Percentiles rank a stretch among this genome's conserved stretches.
Conservation (phyloP, 352 stramenopile genomes). For the Globisporangium middletonii region DNA sequence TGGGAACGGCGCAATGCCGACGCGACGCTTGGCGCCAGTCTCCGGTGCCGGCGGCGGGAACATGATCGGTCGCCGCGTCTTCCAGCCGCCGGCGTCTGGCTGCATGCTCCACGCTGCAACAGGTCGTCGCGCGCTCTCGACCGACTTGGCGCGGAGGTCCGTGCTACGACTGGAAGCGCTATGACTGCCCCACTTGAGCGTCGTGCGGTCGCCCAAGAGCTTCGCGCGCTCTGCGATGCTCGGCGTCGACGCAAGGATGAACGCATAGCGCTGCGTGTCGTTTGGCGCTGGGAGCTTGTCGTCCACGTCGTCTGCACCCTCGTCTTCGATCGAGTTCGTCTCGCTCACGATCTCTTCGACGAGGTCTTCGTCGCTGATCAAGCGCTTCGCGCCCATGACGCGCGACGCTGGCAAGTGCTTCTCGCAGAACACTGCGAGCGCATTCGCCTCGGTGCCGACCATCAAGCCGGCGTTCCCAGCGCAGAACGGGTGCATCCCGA, state of each 20-base stretch:
- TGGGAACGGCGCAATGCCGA: constrained; percentile 55
- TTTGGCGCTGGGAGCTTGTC: constrained; percentile 32
- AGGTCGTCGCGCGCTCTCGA: constrained; percentile 25
- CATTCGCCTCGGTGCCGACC: constrained; percentile 67
- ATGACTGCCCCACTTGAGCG: constrained; percentile 20
- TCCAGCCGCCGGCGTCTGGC: constrained; percentile 34
- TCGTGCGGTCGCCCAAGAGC: constrained; percentile 36
- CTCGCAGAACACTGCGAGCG: constrained; percentile 74
- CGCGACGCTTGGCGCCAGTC: constrained; percentile 16
- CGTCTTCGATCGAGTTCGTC: constrained; percentile 30
- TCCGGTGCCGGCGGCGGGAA: constrained; percentile 33
- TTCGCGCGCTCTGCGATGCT: constrained; percentile 43
- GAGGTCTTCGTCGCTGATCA: constrained; percentile 79
- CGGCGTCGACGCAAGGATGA: constrained; percentile 75
- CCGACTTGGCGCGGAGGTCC: constrained; percentile 23
- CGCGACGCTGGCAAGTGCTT: constrained; percentile 69
- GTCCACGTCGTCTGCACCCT: constrained; percentile 23
- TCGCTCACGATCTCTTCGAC: constrained; percentile 84
- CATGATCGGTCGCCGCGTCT: constrained; percentile 29
- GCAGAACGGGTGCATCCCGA: constrained; percentile 73
- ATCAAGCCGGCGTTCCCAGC: constrained; percentile 73
- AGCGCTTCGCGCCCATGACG: constrained; percentile 70
- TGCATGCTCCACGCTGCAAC: constrained; percentile 26
- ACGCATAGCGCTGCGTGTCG: constrained; percentile 48
- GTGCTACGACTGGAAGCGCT: constrained; percentile 3